phyloP scores from a whole-genome alignment of 805 yeast genomes.

The Nakazawaea anatomiae region DNA sequence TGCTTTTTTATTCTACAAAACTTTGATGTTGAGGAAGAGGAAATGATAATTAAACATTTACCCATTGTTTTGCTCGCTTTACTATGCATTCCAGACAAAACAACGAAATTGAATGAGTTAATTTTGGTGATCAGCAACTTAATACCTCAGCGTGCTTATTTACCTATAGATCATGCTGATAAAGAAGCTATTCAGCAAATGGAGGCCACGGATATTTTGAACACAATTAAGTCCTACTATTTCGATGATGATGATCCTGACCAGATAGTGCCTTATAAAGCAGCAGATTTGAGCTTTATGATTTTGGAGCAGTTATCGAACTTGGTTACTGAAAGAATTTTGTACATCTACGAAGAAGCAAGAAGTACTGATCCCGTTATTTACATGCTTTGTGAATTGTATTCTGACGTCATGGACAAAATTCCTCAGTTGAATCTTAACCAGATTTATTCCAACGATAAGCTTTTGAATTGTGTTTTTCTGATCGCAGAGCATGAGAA shows the following conservation, averaged over 20 bases:
- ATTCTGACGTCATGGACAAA: conserved; percentile 32
- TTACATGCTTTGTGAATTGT: conserved; percentile 27
- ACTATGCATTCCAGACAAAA: conserved; percentile 22
- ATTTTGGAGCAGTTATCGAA: conserved; percentile 26
- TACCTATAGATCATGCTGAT: conserved; percentile 44
- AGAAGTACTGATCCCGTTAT: conserved; percentile 16
- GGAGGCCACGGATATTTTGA: conserved; percentile 14
- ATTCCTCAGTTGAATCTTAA: conserved; percentile 34
- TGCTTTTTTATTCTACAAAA: conserved; percentile 53
- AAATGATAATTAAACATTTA: conserved; percentile 68
- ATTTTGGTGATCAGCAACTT: conserved; percentile 38
- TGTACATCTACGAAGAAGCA: conserved; percentile 3
- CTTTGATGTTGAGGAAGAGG: conserved; percentile 82
- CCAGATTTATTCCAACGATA: neutral
- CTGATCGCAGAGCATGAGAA: conserved; percentile 6
- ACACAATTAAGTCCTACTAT: conserved; percentile 30
- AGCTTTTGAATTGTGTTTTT: neutral
- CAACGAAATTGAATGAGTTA: conserved; percentile 30
- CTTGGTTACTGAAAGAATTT: conserved; percentile 19
- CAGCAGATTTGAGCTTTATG: conserved; percentile 38
- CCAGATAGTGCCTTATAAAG: conserved; percentile 29
- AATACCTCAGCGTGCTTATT: conserved; percentile 59
- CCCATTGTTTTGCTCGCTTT: conserved; percentile 60
- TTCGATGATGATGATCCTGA: conserved; percentile 7
- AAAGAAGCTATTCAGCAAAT: conserved; percentile 13